Evolutionary conservation across 164 flowering plant genomes (phyloP).

Genomic region (Vitis rupestris): DNA sequence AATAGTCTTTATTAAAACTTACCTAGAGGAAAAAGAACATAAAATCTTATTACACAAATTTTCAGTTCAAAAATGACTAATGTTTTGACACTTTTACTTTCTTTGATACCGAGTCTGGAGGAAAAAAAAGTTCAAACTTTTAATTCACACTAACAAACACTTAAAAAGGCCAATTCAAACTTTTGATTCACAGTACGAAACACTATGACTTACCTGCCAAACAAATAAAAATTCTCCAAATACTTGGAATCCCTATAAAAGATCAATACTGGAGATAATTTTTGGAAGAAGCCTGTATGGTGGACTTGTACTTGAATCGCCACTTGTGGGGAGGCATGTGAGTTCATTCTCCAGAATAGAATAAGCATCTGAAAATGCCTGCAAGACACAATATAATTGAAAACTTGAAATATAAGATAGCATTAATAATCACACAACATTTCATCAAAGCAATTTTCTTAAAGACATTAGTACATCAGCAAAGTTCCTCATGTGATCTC

Average conservation of each 20-base stretch:
- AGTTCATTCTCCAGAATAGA: constrained; percentile 66
- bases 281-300: constrained; percentile 54
- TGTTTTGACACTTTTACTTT: not conserved
- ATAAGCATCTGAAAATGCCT: constrained; percentile 98
- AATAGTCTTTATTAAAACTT: no score
- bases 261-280: constrained; percentile 68
- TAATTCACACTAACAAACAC: not conserved
- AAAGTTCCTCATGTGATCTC: not conserved
- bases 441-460: not conserved
- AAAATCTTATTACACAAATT: no score
- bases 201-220: not conserved
- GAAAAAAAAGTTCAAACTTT: no score
- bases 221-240: not conserved
- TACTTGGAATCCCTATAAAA: constrained; percentile 15
- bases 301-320: constrained; percentile 35
- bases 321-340: constrained; percentile 30
- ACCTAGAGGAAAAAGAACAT: no score
- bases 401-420: not conserved
- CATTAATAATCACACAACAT: not conserved
- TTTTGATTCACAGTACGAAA: not conserved
- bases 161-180: not conserved
- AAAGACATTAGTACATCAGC: not conserved
- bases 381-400: constrained; percentile 16
- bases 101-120: no score
- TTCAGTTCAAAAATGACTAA: no score